Percentiles rank a stretch among this genome's conserved stretches.
Conservation (phyloP, 2,329 filamentous ascomycete species). For the Endothia cerciana region DNA sequence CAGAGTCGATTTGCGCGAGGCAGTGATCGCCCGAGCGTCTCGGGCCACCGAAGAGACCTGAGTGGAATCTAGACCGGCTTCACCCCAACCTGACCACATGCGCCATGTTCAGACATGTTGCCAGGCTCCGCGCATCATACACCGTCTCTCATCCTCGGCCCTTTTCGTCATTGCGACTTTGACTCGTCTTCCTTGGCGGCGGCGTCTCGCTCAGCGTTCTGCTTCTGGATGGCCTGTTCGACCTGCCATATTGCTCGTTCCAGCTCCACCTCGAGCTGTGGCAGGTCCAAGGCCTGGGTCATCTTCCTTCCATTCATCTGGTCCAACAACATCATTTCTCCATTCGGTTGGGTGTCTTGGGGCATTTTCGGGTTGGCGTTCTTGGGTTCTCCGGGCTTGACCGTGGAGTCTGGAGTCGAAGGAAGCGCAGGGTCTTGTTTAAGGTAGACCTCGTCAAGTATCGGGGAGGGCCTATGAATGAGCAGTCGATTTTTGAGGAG, state of each 20-base stretch:
- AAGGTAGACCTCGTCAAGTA: constrained; percentile 75
- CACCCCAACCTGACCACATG: constrained; percentile 1
- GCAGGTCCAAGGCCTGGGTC: constrained; percentile 62
- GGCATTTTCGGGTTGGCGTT: constrained; percentile 32
- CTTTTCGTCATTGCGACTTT: constrained; percentile 27
- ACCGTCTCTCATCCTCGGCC: constrained; percentile 11
- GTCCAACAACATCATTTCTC: constrained; percentile 48
- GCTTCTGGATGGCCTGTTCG: constrained; percentile 51
- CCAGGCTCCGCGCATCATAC: constrained; percentile 18
- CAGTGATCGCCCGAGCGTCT: constrained; percentile 9
- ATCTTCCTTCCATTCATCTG: constrained; percentile 40
- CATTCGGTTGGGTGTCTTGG: constrained; percentile 33
- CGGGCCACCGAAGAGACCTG: constrained; percentile 7
- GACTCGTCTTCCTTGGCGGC: constrained; percentile 22
- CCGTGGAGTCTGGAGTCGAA: constrained; percentile 35
- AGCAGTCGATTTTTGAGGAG: constrained; percentile 76
- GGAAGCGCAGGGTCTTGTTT: constrained; percentile 35
- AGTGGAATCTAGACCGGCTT: constrained; percentile 21
- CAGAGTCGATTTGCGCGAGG: constrained; percentile 19
- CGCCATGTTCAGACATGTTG: constrained; percentile 19
- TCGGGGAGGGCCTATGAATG: constrained; percentile 64
- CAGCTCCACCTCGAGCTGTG: constrained; percentile 72
- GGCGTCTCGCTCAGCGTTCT: constrained; percentile 32
- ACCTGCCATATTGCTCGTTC: constrained; percentile 80
- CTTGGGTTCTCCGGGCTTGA: constrained; percentile 31